Evolutionary conservation across 805 yeast genomes (phyloP), one percentile per base, ranked within the genome.

Genomic region (Candida incommunis): DNA sequence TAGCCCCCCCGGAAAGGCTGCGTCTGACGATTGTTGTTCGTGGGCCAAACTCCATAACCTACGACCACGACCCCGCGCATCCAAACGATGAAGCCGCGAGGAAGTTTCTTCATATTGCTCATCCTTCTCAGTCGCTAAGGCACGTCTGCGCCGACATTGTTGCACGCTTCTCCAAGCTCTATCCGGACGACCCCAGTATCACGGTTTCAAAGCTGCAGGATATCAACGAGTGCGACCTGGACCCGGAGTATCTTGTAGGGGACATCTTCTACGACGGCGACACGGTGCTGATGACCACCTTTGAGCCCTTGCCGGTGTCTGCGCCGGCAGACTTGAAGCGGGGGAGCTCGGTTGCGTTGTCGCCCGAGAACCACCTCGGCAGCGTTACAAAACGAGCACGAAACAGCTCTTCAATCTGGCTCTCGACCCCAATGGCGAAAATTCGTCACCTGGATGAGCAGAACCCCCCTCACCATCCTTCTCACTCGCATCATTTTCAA

Each of bases 71-170:
- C n/a, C 13, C 37, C 9, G 7, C 9, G 5, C n/a, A 9, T n/a
- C 20, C 20, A 4, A 11, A 9, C 5, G 37, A 31, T 31, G 37
- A 31, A 4, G 13, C 37, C 9, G 9, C 37, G 13, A 31, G 37
- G n/a, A 31, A 16, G 37, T 31, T 31, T 18, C 37, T 31, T 16
- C 37, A 31, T 31, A 13, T 31, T 9, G 37, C 18, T 7, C 20
- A 13, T 5, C 37, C 9, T 5, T 11, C 18, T n/a, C 37, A 31
- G n/a, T 11, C 37, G 9, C 20, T 31, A n/a, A 11, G 37, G 18
- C 18, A 31, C 37, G 37, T 31, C 5, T 31, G 37, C n/a, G 37
- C 37, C 20, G 37, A 31, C 7, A 31, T 31, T 31, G 37, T 31
- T 13, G 9, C 37, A 9, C 13, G 37, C 9, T 31, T 13, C 37